phyloP scores from a whole-genome alignment of 306 rosid genomes.

The Acacia melanoxylon region DNA sequence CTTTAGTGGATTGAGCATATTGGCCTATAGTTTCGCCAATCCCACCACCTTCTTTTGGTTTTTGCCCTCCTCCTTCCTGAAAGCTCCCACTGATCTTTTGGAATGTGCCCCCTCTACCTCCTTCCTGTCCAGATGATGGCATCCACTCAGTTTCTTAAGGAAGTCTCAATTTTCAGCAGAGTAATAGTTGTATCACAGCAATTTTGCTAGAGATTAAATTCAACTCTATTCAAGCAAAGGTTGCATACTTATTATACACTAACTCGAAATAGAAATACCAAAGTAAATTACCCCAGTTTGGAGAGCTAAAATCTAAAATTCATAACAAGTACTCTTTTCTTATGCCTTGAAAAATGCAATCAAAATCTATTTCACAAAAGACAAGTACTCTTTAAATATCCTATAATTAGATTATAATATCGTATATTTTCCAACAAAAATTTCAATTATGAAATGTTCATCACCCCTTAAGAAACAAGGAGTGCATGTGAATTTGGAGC shows the following conservation, averaged over 20 bases:
- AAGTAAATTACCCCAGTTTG: neutral
- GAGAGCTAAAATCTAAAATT: neutral
- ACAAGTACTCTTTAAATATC: neutral
- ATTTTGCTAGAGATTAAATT: neutral
- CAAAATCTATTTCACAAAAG: neutral
- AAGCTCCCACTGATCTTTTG: neutral
- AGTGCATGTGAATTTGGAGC: neutral
- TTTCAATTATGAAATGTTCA: neutral
- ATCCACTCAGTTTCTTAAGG: slow-evolving; percentile 22
- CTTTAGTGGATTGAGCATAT: slow-evolving; percentile 40
- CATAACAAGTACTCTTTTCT: neutral
- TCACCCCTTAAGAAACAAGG: neutral
- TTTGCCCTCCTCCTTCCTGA: neutral
- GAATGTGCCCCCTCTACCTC: neutral
- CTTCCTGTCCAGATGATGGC: slow-evolving; percentile 25
- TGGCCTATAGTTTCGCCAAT: slow-evolving; percentile 49
- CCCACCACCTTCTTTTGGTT: neutral
- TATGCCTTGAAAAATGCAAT: neutral
- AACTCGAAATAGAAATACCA: neutral
- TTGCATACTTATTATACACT: neutral
- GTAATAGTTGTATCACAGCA: neutral
- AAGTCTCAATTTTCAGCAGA: slow-evolving; percentile 24
- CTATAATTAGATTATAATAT: neutral
- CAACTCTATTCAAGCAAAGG: neutral
- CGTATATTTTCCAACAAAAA: neutral